Base-by-base conservation (phyloP, 176 grass and related monocot genomes). In the Rhynchospora pubera region DNA sequence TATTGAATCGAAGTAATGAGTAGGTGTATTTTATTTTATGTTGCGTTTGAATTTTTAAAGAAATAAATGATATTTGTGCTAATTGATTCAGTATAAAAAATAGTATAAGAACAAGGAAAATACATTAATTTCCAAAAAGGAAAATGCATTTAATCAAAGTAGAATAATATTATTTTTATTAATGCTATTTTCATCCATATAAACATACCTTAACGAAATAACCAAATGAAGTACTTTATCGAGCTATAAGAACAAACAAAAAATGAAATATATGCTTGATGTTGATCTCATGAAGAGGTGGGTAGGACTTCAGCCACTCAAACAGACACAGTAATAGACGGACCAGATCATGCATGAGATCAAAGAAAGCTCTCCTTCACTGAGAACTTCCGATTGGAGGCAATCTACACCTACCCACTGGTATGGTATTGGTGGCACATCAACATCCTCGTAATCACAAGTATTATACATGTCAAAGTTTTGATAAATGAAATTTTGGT, bases 331-430 rank as follows among this genome's bases (percentile, higher is more conserved):
- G 34, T 16, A 15, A 69, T 45, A 30, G 7, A 69, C 39, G 65
- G 65, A 44, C 34, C 30, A 44, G 65, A 69, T 69, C 65, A 39
- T n/a, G n/a, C n/a, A n/a, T 28, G 26, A 28, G 26, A 28, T 28
- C 26, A 34, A 65, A 2, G 63, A 65, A 39, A 65, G 24, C 26
- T 34, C 12, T 34, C 62, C 26, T 65, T 65, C 60, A 63, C 22
- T 26, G 28, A 63, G 9, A 24, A 63, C 22, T 63, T 66, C 64
- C 64, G 6, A 66, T 42, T 66, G 64, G 64, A 66, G 65, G 65
- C 65, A 69, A 69, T 69, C 65, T 16, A 42, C 18, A 70, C 66
- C 66, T 70, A 70, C 66, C 8, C 42, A 45, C 63, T 70, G 66
- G 39, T 70, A 70, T 70, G 66, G 18, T 22, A 70, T 11, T 51